Evolutionary conservation across 1,139 yeast species (phyloP).

Genomic region (Eremothecium cymbalariae): DNA sequence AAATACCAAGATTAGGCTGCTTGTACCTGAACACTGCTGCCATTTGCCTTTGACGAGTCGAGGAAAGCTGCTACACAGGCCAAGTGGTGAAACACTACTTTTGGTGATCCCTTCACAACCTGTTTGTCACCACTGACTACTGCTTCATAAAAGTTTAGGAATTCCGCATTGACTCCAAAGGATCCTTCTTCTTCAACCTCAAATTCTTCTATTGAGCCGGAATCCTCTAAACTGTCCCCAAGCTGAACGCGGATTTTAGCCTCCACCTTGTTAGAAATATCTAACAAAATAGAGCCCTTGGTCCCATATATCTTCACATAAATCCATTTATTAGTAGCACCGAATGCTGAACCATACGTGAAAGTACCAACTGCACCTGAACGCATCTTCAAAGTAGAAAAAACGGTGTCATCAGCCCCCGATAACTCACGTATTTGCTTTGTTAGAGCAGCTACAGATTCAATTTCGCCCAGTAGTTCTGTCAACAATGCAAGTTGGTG

Average conservation of each 20-base stretch:
- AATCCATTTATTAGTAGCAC: conserved; percentile 65
- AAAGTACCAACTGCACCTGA: conserved; percentile 75
- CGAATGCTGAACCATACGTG: conserved; percentile 86
- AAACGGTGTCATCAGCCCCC: conserved; percentile 74
- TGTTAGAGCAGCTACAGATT: conserved; percentile 61
- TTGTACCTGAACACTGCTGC: conserved; percentile 49
- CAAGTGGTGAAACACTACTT: conserved; percentile 79
- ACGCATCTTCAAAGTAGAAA: conserved; percentile 55
- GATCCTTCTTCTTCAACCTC: conserved; percentile 44
- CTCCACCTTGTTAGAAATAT: conserved; percentile 47
- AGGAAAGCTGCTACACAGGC: conserved; percentile 82
- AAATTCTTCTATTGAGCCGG: conserved; percentile 38
- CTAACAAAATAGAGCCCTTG: conserved; percentile 62
- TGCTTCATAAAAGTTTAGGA: conserved; percentile 66
- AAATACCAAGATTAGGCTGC: conserved; percentile 12
- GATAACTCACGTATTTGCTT: conserved; percentile 65
- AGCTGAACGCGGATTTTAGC: conserved; percentile 38
- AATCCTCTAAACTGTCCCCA: conserved; percentile 41
- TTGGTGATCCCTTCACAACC: conserved; percentile 53
- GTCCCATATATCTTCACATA: conserved; percentile 66
- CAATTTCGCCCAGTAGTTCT: conserved; percentile 69
- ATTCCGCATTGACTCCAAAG: conserved; percentile 61
- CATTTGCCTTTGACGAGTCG: conserved; percentile 55
- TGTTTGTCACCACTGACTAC: conserved; percentile 56
- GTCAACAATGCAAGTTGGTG: conserved; percentile 85